phyloP scores from a whole-genome alignment of 2,329 filamentous ascomycete species.

The Alternaria dauci region DNA sequence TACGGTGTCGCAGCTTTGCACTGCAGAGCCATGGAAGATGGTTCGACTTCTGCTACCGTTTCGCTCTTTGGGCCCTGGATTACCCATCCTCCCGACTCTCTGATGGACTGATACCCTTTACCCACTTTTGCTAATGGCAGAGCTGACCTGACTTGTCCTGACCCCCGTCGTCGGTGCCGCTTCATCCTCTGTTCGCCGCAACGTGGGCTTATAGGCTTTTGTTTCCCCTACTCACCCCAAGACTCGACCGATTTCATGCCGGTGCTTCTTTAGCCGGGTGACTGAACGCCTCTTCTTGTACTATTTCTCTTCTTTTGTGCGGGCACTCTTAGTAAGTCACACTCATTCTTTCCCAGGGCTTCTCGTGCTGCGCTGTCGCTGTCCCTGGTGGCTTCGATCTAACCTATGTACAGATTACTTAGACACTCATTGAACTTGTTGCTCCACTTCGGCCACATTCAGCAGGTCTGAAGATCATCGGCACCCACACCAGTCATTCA shows the following conservation, averaged over 20 bases:
- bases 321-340: conserved; percentile 50
- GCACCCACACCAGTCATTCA: conserved; percentile 32
- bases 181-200: conserved; percentile 23
- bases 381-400: conserved; percentile 23
- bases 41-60: conserved; percentile 48
- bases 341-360: conserved; percentile 1
- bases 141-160: conserved; percentile 39
- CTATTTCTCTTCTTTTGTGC: conserved; percentile 49
- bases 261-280: conserved; percentile 51
- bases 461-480: conserved; percentile 53
- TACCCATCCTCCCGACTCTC: conserved; percentile 6
- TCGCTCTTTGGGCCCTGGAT: conserved; percentile 34
- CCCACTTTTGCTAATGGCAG: conserved; percentile 31
- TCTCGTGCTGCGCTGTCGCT: conserved; percentile 19
- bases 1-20: conserved; percentile 44
- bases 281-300: conserved; percentile 34
- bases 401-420: conserved; percentile 38
- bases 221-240: conserved; percentile 43
- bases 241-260: conserved; percentile 49
- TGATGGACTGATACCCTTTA: conserved; percentile 30
- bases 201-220: conserved; percentile 50
- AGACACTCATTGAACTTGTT: conserved; percentile 40
- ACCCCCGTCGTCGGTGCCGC: conserved; percentile 20
- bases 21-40: conserved; percentile 36
- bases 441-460: conserved; percentile 43